phyloP scores from a whole-genome alignment of 2,329 filamentous ascomycete genomes.

The Penicillium sp. region DNA sequence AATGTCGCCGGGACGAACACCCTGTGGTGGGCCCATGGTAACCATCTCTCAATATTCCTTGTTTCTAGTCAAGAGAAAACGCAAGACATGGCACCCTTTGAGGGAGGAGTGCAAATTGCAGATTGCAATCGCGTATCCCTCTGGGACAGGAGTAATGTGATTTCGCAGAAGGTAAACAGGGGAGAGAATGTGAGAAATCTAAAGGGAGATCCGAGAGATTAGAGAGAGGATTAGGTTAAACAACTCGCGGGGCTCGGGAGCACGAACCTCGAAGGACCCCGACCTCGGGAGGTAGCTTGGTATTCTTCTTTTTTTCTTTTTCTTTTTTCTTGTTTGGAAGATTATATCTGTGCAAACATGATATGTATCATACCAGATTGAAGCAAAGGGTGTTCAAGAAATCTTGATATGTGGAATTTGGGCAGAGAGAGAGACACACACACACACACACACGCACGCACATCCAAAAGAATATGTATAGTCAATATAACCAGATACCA shows the following conservation, averaged over 20 bases:
- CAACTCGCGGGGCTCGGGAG: constrained; percentile 22
- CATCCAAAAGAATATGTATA: not conserved
- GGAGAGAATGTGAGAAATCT: constrained; percentile 20
- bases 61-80: constrained; percentile 13
- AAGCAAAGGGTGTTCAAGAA: not conserved
- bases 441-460: not conserved
- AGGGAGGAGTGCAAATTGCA: constrained; percentile 6
- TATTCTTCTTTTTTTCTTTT: not conserved
- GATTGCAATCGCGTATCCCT: constrained; percentile 9
- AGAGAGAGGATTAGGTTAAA: constrained; percentile 15
- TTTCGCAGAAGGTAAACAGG: constrained; percentile 16
- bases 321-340: not conserved
- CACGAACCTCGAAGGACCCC: constrained; percentile 18
- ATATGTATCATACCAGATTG: not conserved
- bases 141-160: constrained; percentile 13
- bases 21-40: constrained; percentile 32
- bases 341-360: not conserved
- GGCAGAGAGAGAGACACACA: not conserved
- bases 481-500: not conserved
- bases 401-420: not conserved
- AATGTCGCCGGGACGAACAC: constrained; percentile 43
- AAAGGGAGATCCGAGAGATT: constrained; percentile 12
- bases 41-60: constrained; percentile 12
- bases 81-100: constrained; percentile 35
- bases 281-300: constrained; percentile 7